phyloP scores from a whole-genome alignment of 371 early-diverging fungal species.

The Gilbertella persicaria region DNA sequence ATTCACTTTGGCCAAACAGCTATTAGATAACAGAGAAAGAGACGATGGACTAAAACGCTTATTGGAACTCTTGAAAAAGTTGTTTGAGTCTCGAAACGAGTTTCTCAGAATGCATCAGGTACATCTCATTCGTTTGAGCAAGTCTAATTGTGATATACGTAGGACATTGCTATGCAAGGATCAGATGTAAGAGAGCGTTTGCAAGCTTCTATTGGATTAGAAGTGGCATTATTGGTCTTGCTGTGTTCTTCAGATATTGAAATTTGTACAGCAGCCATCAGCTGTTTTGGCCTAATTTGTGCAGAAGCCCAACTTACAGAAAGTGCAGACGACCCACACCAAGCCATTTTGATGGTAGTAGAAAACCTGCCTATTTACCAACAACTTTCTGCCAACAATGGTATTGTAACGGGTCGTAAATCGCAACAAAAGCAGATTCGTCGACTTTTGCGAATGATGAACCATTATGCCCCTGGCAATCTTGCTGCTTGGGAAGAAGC shows the following conservation, averaged over 20 bases:
- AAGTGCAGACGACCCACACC: constrained; percentile 55
- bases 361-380: constrained; percentile 76
- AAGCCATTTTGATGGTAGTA: constrained; percentile 60
- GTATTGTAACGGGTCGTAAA: constrained; percentile 68
- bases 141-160: neutral
- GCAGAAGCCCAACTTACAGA: constrained; percentile 64
- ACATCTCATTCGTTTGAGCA: too few species aligned
- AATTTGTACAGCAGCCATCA: constrained; percentile 64
- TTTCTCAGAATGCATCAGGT: constrained; percentile 55
- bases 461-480: constrained; percentile 74
- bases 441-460: constrained; percentile 67
- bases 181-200: constrained; percentile 63
- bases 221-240: constrained; percentile 75
- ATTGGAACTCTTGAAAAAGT: constrained; percentile 59
- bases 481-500: constrained; percentile 88
- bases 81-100: constrained; percentile 65
- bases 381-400: constrained; percentile 63
- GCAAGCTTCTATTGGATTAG: constrained; percentile 73
- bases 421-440: constrained; percentile 83
- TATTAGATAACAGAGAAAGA: constrained; percentile 55
- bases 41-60: constrained; percentile 58
- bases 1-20: constrained; percentile 52
- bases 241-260: constrained; percentile 79
- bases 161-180: constrained; percentile 54
- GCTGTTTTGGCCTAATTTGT: constrained; percentile 67